Base-by-base conservation (phyloP, 345 rosid genomes). In the Ceriops tagal region DNA sequence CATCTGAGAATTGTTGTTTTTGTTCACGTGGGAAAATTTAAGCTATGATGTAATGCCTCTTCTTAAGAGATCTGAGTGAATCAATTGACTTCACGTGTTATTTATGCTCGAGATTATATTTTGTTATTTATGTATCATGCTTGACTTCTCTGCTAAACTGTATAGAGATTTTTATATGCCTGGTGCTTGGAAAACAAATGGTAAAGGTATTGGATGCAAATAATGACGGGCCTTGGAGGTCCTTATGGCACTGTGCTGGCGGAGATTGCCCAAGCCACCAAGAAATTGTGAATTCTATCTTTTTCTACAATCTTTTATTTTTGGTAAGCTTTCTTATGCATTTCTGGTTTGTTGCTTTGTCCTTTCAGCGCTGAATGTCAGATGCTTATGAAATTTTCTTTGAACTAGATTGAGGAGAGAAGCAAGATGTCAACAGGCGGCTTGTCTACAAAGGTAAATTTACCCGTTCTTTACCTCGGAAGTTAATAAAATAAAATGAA, bases 201-300 rank as follows among this genome's bases (percentile, higher is more conserved):
- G 63, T 77, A 37, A 80, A 95, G 97, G 97, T 86, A 66, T 71
- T 95, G 80, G 99, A 95, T 87, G 97, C 99, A 20, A 92, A 96
- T 26, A 96, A 95, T 80, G 82, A 90, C 73, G 97, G 89, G 68
- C 99, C 98, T 68, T 95, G 98, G 99, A 10, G 99, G 98, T 77
- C 99, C 98, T 32, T 98, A 89, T 73, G 97, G 98, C 30, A 79
- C 97, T 79, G 96, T 86, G 69, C 75, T 92, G 85, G 92, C 96
- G 5, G 99, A 95, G 80, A 88, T 95, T 65, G 96, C 99, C 26
- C 87, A 84, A 69, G 91, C 97, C 68, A 90, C 97, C 5, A 87
- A 83, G 68, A 95, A 95, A 85, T 90, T 86, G 99, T 95, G 78
- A 84, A 77, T 47, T 62, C 32, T 69, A 32, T 73, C 49, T 32